phyloP scores from a whole-genome alignment of 495 filamentous ascomycete genomes.

The Penicillium manginii region DNA sequence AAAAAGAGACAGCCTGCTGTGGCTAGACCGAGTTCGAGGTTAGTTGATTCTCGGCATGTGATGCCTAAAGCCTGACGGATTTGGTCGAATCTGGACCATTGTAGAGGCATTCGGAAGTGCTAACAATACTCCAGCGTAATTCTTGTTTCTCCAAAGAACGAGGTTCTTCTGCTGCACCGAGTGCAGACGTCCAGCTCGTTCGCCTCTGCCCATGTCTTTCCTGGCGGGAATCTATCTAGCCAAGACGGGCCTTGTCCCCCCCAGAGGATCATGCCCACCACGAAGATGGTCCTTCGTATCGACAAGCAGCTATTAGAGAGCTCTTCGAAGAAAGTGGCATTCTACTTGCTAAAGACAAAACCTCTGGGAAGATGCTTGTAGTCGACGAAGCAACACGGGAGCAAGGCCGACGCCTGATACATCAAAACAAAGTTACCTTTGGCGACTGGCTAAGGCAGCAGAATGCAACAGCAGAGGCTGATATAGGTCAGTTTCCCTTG shows the following conservation, averaged over 20 bases:
- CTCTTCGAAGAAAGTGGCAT: slow-evolving; percentile 96
- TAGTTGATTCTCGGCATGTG: background rate
- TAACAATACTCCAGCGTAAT: slow-evolving; percentile 64
- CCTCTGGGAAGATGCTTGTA: slow-evolving; percentile 53
- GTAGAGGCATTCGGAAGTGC: background rate
- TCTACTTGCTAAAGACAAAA: slow-evolving; percentile 65
- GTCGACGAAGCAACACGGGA: slow-evolving; percentile 64
- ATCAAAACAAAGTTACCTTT: slow-evolving; percentile 64
- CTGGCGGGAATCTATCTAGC: slow-evolving; percentile 80
- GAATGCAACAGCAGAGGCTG: slow-evolving; percentile 64
- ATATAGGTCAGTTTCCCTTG: slow-evolving; percentile 57
- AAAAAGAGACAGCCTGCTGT: slow-evolving; percentile 31
- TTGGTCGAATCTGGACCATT: background rate
- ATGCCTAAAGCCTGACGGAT: background rate
- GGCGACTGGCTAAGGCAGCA: slow-evolving; percentile 63
- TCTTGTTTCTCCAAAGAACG: slow-evolving; percentile 81
- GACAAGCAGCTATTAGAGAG: slow-evolving; percentile 82
- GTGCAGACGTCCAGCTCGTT: slow-evolving; percentile 82
- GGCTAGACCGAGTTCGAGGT: slow-evolving; percentile 44
- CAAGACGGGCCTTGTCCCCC: slow-evolving; percentile 66
- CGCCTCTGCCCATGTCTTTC: slow-evolving; percentile 92
- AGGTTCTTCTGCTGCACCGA: slow-evolving; percentile 85
- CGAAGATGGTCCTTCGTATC: slow-evolving; percentile 68
- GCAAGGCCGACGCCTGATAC: slow-evolving; percentile 67
- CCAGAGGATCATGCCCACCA: slow-evolving; percentile 55